Conservation (phyloP, 495 filamentous ascomycete genomes). For the Aspergillus incahuasiensis region DNA sequence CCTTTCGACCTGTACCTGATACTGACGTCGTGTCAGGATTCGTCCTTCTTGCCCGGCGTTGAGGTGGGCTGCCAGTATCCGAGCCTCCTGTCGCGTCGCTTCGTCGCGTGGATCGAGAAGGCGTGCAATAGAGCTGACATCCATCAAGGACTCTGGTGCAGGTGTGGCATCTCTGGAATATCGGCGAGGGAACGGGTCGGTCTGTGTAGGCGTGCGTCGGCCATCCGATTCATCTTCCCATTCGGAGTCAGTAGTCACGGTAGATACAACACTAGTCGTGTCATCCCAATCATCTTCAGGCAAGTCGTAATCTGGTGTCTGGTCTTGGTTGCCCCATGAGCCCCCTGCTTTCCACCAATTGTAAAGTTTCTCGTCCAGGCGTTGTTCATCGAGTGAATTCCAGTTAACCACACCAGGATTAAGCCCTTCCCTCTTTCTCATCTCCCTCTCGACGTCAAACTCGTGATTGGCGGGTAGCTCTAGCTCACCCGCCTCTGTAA, state of each 20-base stretch:
- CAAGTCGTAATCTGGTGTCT: constrained; percentile 64
- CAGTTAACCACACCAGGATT: constrained; percentile 26
- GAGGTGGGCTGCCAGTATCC: constrained; percentile 77
- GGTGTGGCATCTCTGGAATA: constrained; percentile 55
- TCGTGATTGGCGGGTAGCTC: constrained; percentile 52
- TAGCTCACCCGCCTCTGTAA: constrained; percentile 53
- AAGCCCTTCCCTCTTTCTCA: constrained; percentile 52
- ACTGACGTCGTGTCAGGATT: constrained; percentile 80
- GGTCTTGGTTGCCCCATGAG: constrained; percentile 77
- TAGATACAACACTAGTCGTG: constrained; percentile 71
- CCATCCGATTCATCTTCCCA: constrained; percentile 56
- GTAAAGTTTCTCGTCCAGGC: constrained; percentile 69
- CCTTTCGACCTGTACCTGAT: constrained; percentile 57
- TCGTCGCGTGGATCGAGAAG: constrained; percentile 76
- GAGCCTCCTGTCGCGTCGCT: constrained; percentile 75
- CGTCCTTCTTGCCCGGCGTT: constrained; percentile 43
- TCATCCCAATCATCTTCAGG: constrained; percentile 59
- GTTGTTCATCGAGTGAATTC: constrained; percentile 51
- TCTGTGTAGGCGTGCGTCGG: constrained; percentile 72
- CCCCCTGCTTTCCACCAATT: constrained; percentile 73
- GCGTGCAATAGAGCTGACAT: constrained; percentile 64
- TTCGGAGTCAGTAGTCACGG: constrained; percentile 49
- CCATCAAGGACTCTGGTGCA: constrained; percentile 57
- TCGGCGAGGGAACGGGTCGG: constrained; percentile 35
- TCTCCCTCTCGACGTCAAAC: constrained; percentile 74